Base-by-base conservation (phyloP, 306 rosid genomes). In the Corylus avellana region DNA sequence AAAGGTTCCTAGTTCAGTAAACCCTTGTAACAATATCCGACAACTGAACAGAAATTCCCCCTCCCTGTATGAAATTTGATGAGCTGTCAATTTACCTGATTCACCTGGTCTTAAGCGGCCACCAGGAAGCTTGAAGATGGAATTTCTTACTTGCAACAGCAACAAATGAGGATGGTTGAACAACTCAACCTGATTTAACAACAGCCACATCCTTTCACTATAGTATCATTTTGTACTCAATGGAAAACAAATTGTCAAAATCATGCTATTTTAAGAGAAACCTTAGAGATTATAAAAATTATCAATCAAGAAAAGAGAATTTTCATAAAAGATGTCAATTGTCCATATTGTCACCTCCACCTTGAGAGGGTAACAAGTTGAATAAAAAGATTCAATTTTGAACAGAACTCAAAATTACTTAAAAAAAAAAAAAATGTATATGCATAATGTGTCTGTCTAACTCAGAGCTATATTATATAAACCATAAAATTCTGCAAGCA, bases 151-250 rank as follows among this genome's bases (percentile, higher is more conserved):
- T 93, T 91, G 98, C 83, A 91, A 84, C 55, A 93, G 29, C 84
- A 93, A 78, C 86, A 91, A 61, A 82, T 94, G 98, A 3, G 98
- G 98, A 81, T 94, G 95, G 73, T 91, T 90, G 86, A 94, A 94
- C 89, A 94, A 82, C 82, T 94, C 98, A 57, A 94, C 97, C 98
- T 94, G 88, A 81, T 76, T 63, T 69, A 68, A 77, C 59, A 73
- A 81, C 18, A 76, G 32, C 49, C n/a, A 8, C 48, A 49, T 76
- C 55, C 22, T 25, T 74, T 71, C 78, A 80, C 35, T 57, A 77
- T 37, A 80, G 57, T 67, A 62, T 77, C 75, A 51, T 50, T 42
- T 76, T 32, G 39, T 37, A n/a, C 51, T 49, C 39, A 8, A 39
- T 11, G 39, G 59, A 32, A 37, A 6, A 50, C 58, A n/a, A n/a